Conservation (phyloP, 495 filamentous ascomycete genomes). For the Corynascus novoguineensis region DNA sequence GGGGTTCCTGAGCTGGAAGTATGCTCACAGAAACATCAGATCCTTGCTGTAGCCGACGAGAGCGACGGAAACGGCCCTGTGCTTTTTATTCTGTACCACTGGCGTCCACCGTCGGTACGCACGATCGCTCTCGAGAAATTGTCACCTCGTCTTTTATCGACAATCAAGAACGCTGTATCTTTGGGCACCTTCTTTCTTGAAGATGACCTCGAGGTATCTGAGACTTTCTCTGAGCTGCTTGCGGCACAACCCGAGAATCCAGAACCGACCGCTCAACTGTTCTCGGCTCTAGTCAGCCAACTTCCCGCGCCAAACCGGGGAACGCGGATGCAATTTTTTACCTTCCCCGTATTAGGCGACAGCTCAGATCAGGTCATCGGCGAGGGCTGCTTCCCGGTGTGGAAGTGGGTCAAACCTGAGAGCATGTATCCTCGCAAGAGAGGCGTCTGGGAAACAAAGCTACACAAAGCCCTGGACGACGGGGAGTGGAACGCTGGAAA, state of each 20-base stretch:
- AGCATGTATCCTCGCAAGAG: not conserved
- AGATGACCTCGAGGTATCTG: not conserved
- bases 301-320: not conserved
- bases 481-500: not conserved
- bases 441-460: not conserved
- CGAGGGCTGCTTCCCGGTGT: not conserved
- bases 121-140: not conserved
- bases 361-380: not conserved
- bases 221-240: not conserved
- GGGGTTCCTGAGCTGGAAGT: too few species aligned
- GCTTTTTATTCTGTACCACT: not conserved
- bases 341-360: not conserved
- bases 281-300: not conserved
- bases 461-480: not conserved
- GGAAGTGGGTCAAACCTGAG: conserved; percentile 1
- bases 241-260: not conserved
- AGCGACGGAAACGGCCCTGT: not conserved
- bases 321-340: not conserved
- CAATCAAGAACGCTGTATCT: not conserved
- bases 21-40: not conserved
- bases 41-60: not conserved
- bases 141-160: not conserved
- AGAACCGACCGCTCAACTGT: not conserved
- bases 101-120: not conserved
- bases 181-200: not conserved